A percentile compares a stretch with the other conserved stretches of the same genome.
Conservation (phyloP, 2,329 filamentous ascomycete genomes). For the Cytospora leucostoma region DNA sequence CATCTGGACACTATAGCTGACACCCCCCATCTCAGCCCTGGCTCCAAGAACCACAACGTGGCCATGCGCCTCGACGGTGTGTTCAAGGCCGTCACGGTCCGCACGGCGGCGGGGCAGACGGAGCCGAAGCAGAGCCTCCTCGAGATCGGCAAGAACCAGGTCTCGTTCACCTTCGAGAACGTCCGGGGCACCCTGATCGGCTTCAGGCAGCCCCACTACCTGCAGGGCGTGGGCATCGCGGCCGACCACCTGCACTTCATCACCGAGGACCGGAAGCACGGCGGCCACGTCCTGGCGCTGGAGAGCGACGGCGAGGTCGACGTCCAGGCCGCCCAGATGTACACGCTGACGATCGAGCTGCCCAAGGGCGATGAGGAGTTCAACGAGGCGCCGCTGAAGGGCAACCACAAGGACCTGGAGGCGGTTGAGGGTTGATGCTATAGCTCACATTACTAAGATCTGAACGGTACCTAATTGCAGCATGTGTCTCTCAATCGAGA, state of each 20-base stretch:
- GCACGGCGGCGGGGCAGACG: slow-evolving; percentile 37
- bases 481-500: too few species aligned
- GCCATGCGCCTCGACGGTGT: slow-evolving; percentile 36
- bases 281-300: slow-evolving; percentile 38
- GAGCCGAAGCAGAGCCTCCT: slow-evolving; percentile 33
- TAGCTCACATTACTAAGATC: neutral
- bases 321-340: slow-evolving; percentile 33
- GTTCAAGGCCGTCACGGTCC: slow-evolving; percentile 35
- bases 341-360: slow-evolving; percentile 36
- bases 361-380: slow-evolving; percentile 38
- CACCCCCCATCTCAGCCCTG: slow-evolving; percentile 18
- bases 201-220: slow-evolving; percentile 37
- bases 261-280: slow-evolving; percentile 35
- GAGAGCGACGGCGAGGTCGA: slow-evolving; percentile 37
- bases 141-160: slow-evolving; percentile 35
- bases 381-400: slow-evolving; percentile 33
- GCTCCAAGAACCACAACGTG: slow-evolving; percentile 34
- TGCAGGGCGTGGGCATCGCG: slow-evolving; percentile 38
- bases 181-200: slow-evolving; percentile 36
- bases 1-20: neutral
- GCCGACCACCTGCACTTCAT: slow-evolving; percentile 41
- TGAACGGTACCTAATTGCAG: neutral
- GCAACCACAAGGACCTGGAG: slow-evolving; percentile 35
- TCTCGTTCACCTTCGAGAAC: slow-evolving; percentile 32
- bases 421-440: slow-evolving; percentile 35